These are phyloP conservation scores for Bothriochloa decipiens DNA, from an alignment of 176 grass and related monocot species.

Conservation along the genomic window DNA sequence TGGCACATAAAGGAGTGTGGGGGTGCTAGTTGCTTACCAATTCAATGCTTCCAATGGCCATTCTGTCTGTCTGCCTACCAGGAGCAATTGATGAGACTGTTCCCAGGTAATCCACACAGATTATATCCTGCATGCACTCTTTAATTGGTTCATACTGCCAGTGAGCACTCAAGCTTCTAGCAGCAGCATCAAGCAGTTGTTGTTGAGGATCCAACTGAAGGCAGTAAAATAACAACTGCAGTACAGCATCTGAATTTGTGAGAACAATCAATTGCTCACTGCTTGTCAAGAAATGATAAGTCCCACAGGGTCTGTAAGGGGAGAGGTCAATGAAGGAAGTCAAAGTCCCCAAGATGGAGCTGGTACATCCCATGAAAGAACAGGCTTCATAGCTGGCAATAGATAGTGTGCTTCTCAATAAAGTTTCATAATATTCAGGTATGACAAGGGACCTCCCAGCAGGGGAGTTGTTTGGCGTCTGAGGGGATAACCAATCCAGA, in stretches of 20 bases:
- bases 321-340: constrained; percentile 85
- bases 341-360: constrained; percentile 69
- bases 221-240: constrained; percentile 86
- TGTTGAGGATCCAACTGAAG: constrained; percentile 75
- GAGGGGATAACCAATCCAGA: constrained; percentile 68
- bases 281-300: constrained; percentile 65
- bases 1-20: neutral
- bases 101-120: constrained; percentile 59
- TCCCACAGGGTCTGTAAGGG: constrained; percentile 87
- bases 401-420: constrained; percentile 74
- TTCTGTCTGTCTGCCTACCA: constrained; percentile 41
- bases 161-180: constrained; percentile 77
- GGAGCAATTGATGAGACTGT: constrained; percentile 49
- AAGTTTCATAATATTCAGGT: constrained; percentile 64
- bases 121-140: constrained; percentile 51
- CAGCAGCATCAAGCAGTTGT: constrained; percentile 65
- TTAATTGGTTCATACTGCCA: constrained; percentile 79
- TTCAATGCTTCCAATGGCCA: constrained; percentile 62
- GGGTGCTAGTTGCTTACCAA: constrained; percentile 50
- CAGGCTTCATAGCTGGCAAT: constrained; percentile 86
- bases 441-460: constrained; percentile 51
- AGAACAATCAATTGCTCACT: constrained; percentile 58
- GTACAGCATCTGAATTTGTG: constrained; percentile 77
- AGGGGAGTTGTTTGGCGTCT: constrained; percentile 56
- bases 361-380: constrained; percentile 93